Evolutionary conservation across 768 basidiomycete species (phyloP), one percentile per base, ranked within the genome.

Genomic region (Nidula microcarpa): DNA sequence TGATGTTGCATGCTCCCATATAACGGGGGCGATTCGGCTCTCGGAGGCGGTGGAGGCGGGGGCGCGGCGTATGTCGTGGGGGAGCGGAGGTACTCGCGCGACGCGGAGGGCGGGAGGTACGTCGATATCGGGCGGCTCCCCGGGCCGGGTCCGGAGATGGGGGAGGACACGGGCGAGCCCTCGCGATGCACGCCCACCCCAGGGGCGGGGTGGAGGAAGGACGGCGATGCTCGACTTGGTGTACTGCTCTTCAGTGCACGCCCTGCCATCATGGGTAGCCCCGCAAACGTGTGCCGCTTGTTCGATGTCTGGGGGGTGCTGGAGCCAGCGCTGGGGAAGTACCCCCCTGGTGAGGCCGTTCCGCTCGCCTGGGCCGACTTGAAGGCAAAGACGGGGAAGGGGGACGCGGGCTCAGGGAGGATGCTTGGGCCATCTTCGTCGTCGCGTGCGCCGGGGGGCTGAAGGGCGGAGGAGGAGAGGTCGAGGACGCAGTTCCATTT

Each of bases 401-500:
- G 91, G 0, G 91, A 89, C 2, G 89, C 77, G 8, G 89, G 91
- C 53, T 89, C 86, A 0, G 89, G 89, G 14, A 90, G 74, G 6
- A 75, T 80, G 47, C 62, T 81, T 57, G 69, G 68, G 33, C 70
- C 68, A 10, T 57, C 60, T 9, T 61, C 55, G 5, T 63, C 57
- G 43, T 74, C 73, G 1, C 64, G 61, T 0, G 61, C 65, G 39
- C 74, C 70, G 9, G 67, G 54, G 2, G 67, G 51, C 23, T 72
- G 69, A 5, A 65, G 55, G 14, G 61, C 51, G n/a, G 66, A 67
- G 3, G 76, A 64, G 6, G 75, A 66, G n/a, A 97, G 75, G 65
- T 95, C 91, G 16, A 97, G 81, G 1, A 91, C 74, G 58, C 92
- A 94, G 58, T 92, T 96, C 94, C 94, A 97, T 33, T 86, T 75